phyloP scores from a whole-genome alignment of 2,329 filamentous ascomycete species.

The Aspergillus proliferans region DNA sequence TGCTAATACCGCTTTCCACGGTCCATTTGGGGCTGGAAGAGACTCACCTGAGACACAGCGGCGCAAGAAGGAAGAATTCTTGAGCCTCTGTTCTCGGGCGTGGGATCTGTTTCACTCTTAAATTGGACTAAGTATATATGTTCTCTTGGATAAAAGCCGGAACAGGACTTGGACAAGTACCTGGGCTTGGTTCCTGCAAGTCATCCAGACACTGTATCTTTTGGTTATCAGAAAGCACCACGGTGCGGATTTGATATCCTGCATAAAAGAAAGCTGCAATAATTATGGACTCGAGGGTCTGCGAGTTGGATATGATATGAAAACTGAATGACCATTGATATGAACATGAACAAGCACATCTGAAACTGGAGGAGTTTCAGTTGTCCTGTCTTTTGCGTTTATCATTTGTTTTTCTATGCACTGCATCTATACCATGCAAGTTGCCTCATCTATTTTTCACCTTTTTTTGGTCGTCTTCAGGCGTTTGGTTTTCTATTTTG shows the following conservation, averaged over 20 bases:
- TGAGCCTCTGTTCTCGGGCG: conserved; percentile 76
- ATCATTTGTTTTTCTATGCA: conserved; percentile 4
- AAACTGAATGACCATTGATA: conserved; percentile 15
- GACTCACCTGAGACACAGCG: conserved; percentile 77
- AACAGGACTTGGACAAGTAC: background rate
- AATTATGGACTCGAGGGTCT: background rate
- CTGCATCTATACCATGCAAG: background rate
- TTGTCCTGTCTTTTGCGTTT: conserved; percentile 3
- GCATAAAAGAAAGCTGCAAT: background rate
- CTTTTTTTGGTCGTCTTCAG: background rate
- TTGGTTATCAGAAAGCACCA: background rate
- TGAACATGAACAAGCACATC: conserved; percentile 11
- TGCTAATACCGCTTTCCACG: conserved; percentile 42
- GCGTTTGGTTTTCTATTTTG: background rate
- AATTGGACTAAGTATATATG: conserved; percentile 15
- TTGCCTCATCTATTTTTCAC: background rate
- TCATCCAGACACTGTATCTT: background rate
- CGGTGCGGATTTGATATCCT: background rate
- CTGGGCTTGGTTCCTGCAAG: background rate
- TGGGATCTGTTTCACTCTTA: conserved; percentile 97
- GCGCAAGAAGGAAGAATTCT: conserved; percentile 88
- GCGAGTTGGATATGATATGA: conserved; percentile 11
- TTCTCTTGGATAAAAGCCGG: background rate
- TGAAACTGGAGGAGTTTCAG: background rate
- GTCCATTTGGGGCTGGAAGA: conserved; percentile 72